Evolutionary conservation across 495 filamentous ascomycete genomes (phyloP).

Genomic region (Sporormia fimetaria): DNA sequence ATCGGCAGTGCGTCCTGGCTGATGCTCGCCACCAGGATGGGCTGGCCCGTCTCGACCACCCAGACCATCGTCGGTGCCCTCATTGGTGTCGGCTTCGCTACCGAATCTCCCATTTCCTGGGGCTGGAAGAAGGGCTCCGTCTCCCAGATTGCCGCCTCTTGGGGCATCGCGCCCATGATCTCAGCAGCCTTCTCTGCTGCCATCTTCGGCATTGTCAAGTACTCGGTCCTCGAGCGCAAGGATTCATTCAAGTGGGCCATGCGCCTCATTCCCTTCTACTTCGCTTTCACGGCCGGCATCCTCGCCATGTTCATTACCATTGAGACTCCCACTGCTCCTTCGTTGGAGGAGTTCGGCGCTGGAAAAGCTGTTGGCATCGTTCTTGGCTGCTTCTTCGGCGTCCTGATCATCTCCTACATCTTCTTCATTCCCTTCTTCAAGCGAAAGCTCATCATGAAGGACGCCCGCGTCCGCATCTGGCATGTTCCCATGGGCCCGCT

Average conservation of each 20-base stretch:
- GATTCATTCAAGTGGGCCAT: constrained; percentile 39
- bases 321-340: constrained; percentile 39
- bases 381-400: constrained; percentile 46
- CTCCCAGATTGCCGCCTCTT: constrained; percentile 48
- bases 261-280: constrained; percentile 48
- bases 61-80: constrained; percentile 13
- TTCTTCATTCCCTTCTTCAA: constrained; percentile 56
- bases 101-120: constrained; percentile 46
- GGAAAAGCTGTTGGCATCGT: constrained; percentile 46
- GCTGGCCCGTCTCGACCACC: constrained; percentile 21
- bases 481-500: constrained; percentile 48
- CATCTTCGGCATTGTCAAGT: constrained; percentile 55
- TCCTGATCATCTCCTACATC: constrained; percentile 39
- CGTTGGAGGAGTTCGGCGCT: constrained; percentile 40
- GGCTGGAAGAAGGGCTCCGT: constrained; percentile 41
- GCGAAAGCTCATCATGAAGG: constrained; percentile 44
- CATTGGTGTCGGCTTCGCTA: constrained; percentile 12
- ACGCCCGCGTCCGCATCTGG: constrained; percentile 46
- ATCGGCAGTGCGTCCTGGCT: constrained; percentile 45
- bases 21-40: constrained; percentile 44
- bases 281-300: constrained; percentile 48
- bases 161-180: constrained; percentile 52
- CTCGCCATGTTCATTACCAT: constrained; percentile 54
- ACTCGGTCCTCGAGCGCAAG: constrained; percentile 46
- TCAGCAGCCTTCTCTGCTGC: constrained; percentile 47